Conservation (phyloP, 495 filamentous ascomycete genomes). For the Penicillium atrosanguineum region DNA sequence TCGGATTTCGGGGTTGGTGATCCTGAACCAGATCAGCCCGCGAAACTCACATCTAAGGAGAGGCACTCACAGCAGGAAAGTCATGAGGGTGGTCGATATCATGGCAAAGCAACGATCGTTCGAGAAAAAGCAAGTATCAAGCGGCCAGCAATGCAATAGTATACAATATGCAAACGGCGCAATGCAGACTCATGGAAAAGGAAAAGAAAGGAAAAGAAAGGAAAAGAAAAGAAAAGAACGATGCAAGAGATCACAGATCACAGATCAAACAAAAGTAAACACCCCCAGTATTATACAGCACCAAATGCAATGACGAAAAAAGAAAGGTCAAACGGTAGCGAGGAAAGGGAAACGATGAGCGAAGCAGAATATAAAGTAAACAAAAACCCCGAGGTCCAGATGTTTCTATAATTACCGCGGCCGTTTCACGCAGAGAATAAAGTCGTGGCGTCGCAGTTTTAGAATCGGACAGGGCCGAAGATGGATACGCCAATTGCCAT, state of each 20-base stretch:
- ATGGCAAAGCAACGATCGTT: slow-evolving; percentile 37
- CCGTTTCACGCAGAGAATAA: slow-evolving; percentile 26
- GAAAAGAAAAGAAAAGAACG: slow-evolving; percentile 5
- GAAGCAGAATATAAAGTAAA: slow-evolving; percentile 5
- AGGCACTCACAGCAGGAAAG: slow-evolving; percentile 68
- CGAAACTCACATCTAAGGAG: background rate
- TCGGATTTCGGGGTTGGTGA: slow-evolving; percentile 60
- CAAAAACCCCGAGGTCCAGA: slow-evolving; percentile 9
- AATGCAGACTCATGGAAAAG: too few species aligned
- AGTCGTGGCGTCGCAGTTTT: slow-evolving; percentile 19
- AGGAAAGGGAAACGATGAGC: slow-evolving; percentile 1
- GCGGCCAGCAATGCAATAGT: slow-evolving; percentile 10
- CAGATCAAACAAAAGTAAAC: slow-evolving; percentile 11
- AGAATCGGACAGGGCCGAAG: slow-evolving; percentile 12
- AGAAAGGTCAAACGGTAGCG: slow-evolving; percentile 3
- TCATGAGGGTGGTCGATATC: slow-evolving; percentile 73
- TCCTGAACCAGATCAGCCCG: slow-evolving; percentile 9
- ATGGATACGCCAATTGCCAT: slow-evolving; percentile 14
- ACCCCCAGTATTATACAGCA: slow-evolving; percentile 18
- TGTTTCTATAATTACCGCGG: slow-evolving; percentile 28
- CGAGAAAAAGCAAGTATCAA: slow-evolving; percentile 8
- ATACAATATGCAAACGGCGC: background rate
- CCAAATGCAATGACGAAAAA: slow-evolving; percentile 22
- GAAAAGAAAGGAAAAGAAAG: slow-evolving; percentile 3
- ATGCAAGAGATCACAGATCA: slow-evolving; percentile 6